Conservation (phyloP, 106 monocot species). For the Triglochin maritima region DNA sequence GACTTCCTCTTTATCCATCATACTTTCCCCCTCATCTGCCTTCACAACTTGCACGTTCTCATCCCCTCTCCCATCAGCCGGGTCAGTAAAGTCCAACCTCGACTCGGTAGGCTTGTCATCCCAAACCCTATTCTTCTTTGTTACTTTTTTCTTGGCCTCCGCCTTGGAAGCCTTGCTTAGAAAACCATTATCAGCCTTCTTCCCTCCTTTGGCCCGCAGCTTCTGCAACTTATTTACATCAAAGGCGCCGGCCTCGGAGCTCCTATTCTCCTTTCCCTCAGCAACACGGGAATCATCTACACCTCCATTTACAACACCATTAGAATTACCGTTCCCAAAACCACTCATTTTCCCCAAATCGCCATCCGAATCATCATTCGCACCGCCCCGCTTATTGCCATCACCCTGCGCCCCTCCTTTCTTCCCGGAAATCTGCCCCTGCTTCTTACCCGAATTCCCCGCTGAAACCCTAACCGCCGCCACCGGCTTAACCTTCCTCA, state of each 20-base stretch:
- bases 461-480: constrained; percentile 7
- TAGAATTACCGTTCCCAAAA: constrained; percentile 4
- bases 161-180: constrained; percentile 18
- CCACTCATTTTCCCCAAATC: constrained; percentile 27
- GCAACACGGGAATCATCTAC: constrained; percentile 26
- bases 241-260: constrained; percentile 60
- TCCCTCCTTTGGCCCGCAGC: constrained; percentile 52
- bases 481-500: constrained; percentile 64
- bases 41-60: constrained; percentile 30
- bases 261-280: constrained; percentile 54
- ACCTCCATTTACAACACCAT: constrained; percentile 27
- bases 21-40: constrained; percentile 75
- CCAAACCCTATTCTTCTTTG: constrained; percentile 95
- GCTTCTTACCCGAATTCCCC: constrained; percentile 23
- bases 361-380: constrained; percentile 51
- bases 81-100: constrained; percentile 84
- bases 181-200: constrained; percentile 30
- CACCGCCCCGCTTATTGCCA: constrained; percentile 20
- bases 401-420: constrained; percentile 12
- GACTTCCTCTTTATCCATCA: constrained; percentile 93
- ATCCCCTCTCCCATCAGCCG: constrained; percentile 70
- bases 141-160: constrained; percentile 50
- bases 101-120: constrained; percentile 42
- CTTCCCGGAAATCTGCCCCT: constrained; percentile 11
- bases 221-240: constrained; percentile 95